Base-by-base conservation (phyloP, 495 filamentous ascomycete genomes). In the Aspergillus haitiensis region DNA sequence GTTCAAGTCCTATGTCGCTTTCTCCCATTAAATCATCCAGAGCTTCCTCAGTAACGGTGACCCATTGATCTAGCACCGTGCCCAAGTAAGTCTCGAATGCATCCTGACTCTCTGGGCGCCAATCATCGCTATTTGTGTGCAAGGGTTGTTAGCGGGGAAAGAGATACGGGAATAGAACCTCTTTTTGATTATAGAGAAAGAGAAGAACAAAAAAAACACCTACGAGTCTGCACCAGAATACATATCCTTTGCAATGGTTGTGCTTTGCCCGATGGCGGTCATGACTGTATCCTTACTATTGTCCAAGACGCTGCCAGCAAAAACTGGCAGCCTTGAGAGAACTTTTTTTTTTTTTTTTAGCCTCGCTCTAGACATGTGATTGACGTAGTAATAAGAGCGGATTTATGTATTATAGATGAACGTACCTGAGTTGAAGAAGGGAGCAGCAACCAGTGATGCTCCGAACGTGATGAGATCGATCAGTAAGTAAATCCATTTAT, bases 401-500 rank as follows among this genome's bases (percentile, higher is more conserved):
- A 27, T 27, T 27, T 27, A 27, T 27, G 3, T 27, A 27, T 27
- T 27, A 27, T 27, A 27, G 3, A 21, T 27, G 16, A 11, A 47
- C 46, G 32, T 48, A 48, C 46, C 46, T 10, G 34, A 53, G n/a
- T 67, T 67, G 64, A 70, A 67, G 33, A 68, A 66, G 12, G 65
- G 60, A 33, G 47, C 70, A 35, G 62, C 62, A 37, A 47, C 47
- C 18, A 58, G 39, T 11, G 61, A 56, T 7, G 52, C 55, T n/a
- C 70, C 69, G 7, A 73, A 36, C 33, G 60, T 59, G 9, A 72
- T 12, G 0, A 72, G 54, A 53, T 68, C 59, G 13, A 68, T 39
- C 18, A 74, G 47, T 13, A 74, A 46, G 15, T 62, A n/a, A 13
- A 62, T n/a, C 72, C 65, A 73, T 3, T 33, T 47, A 35, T 69